Conservation (phyloP, 2,329 filamentous ascomycete genomes). For the Colletotrichum sp. region DNA sequence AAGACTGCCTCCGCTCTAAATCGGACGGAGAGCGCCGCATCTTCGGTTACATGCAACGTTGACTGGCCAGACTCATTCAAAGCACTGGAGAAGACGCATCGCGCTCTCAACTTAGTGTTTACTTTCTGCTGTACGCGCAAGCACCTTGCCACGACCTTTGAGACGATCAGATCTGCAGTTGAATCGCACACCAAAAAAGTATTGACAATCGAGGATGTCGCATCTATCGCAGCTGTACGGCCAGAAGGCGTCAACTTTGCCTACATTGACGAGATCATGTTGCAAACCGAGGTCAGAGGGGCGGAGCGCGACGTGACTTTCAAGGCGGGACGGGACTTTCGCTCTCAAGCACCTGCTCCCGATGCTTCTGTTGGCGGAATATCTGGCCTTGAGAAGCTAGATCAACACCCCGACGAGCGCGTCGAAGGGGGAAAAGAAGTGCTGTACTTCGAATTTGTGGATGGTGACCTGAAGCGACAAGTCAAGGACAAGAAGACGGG, state of each 20-base stretch:
- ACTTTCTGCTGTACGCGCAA: slow-evolving; percentile 95
- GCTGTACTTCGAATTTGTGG: slow-evolving; percentile 89
- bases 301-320: slow-evolving; percentile 70
- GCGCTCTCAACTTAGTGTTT: slow-evolving; percentile 88
- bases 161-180: slow-evolving; percentile 84
- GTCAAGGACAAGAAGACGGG: slow-evolving; percentile 76
- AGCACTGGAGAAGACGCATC: slow-evolving; percentile 75
- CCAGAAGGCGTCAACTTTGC: slow-evolving; percentile 81
- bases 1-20: slow-evolving; percentile 19
- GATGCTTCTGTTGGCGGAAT: slow-evolving; percentile 64
- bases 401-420: slow-evolving; percentile 30
- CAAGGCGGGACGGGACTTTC: slow-evolving; percentile 59
- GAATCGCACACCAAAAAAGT: slow-evolving; percentile 79
- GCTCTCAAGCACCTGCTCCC: slow-evolving; percentile 52
- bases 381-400: slow-evolving; percentile 53
- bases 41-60: slow-evolving; percentile 37
- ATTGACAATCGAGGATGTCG: slow-evolving; percentile 79
- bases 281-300: slow-evolving; percentile 80
- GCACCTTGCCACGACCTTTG: slow-evolving; percentile 89
- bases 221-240: slow-evolving; percentile 78
- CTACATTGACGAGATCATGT: slow-evolving; percentile 83
- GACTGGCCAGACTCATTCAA: slow-evolving; percentile 80
- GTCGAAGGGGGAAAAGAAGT: slow-evolving; percentile 64
- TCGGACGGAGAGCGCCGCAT: slow-evolving; percentile 6
- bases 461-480: slow-evolving; percentile 87